Conservation (phyloP, 352 stramenopile species). For the Thraustochytrium striatum region DNA sequence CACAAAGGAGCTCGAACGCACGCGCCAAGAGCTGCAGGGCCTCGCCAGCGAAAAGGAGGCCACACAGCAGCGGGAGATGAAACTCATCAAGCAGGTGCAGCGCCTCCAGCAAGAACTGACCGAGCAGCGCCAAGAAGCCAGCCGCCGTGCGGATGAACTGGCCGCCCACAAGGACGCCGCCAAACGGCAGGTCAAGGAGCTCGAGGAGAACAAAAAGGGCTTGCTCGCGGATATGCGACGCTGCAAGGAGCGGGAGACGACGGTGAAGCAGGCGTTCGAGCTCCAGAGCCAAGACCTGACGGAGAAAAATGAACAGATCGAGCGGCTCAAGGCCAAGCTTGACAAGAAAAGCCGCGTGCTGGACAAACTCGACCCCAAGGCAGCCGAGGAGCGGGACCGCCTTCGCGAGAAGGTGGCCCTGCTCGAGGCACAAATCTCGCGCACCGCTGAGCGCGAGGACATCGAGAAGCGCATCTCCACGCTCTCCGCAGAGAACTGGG, state of each 20-base stretch:
- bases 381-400: not conserved
- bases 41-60: not conserved
- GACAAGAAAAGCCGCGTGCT: not conserved
- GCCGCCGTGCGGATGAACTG: not conserved
- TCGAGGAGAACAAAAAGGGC: not conserved
- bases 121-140: not conserved
- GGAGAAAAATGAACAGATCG: slow-evolving; percentile 15
- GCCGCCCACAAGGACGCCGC: not conserved
- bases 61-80: not conserved
- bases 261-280: not conserved
- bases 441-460: slow-evolving; percentile 6
- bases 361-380: not conserved
- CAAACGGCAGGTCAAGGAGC: not conserved
- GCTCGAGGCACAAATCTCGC: slow-evolving; percentile 3
- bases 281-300: not conserved
- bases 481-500: slow-evolving; percentile 24
- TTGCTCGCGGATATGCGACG: not conserved
- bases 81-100: not conserved
- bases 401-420: slow-evolving; percentile 29
- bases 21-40: not conserved
- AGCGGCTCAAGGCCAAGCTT: not conserved
- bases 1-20: not conserved
- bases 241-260: not conserved
- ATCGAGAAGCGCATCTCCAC: not conserved
- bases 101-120: not conserved